Percentiles rank a stretch among this genome's conserved stretches.
Conservation (phyloP, 2,329 filamentous ascomycete genomes). For the Trichophyton benhamiae region DNA sequence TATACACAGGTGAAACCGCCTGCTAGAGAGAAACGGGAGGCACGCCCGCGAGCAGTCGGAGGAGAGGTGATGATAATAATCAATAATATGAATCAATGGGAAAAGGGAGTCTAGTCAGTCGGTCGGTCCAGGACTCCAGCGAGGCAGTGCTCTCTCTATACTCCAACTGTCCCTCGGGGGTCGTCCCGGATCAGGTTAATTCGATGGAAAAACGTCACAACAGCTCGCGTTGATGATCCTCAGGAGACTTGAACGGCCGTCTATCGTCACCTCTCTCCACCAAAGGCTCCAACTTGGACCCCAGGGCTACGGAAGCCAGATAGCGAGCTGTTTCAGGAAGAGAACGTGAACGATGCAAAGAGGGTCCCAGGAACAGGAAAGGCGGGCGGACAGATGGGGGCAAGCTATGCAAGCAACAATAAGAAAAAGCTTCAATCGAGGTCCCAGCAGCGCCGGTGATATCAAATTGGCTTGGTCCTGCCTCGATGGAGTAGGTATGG, state of each 20-base stretch:
- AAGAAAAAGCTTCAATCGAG: background rate
- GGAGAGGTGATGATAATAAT: no score
- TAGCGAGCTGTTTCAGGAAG: background rate
- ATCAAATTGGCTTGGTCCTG: background rate
- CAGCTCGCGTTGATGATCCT: background rate
- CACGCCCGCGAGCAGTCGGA: no score
- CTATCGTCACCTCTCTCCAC: conserved; percentile 1
- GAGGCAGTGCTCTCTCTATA: background rate
- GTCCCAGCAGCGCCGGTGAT: background rate
- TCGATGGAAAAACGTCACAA: background rate
- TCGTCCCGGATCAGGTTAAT: background rate
- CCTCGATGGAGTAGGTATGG: background rate
- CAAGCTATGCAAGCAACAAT: background rate
- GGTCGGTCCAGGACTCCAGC: background rate
- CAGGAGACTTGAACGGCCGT: background rate
- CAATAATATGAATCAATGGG: no score
- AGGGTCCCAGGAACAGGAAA: background rate
- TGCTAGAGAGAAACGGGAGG: no score
- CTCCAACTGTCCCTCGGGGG: background rate
- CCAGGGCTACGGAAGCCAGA: background rate
- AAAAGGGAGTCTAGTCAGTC: background rate
- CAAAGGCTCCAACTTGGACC: background rate
- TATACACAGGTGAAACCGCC: no score
- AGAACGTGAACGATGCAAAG: background rate
- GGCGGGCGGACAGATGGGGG: background rate